Evolutionary conservation across 352 stramenopile species (phyloP).

Genomic region (Pythium pectinolyticum): DNA sequence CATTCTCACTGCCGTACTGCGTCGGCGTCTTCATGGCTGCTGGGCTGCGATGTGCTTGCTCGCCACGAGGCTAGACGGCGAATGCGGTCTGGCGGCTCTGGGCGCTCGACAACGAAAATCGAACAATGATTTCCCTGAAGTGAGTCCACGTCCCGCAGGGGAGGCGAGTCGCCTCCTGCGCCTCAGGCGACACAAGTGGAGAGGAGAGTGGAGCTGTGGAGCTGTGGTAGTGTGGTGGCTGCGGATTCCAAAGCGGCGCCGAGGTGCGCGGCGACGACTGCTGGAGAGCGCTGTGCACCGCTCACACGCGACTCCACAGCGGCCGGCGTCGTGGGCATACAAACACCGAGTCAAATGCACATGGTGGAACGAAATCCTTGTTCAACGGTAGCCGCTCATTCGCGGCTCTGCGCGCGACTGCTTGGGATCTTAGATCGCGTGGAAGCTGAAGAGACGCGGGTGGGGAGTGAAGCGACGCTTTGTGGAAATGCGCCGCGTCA

Average conservation of each 20-base stretch:
- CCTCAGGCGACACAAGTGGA: no score
- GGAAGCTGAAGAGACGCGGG: constrained; percentile 9
- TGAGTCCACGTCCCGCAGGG: no score
- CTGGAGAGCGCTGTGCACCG: constrained; percentile 25
- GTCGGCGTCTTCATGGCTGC: constrained; percentile 53
- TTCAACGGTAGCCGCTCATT: constrained; percentile 15
- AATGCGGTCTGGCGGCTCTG: constrained; percentile 23
- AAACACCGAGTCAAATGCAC: constrained; percentile 16
- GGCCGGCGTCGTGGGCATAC: background rate
- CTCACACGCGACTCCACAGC: constrained; percentile 15
- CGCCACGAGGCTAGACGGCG: background rate
- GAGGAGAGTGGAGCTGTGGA: no score
- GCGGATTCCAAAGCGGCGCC: background rate
- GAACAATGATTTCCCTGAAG: constrained; percentile 27
- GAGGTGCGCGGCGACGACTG: constrained; percentile 21
- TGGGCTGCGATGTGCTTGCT: constrained; percentile 1
- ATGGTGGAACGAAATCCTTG: background rate
- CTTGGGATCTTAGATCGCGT: no score
- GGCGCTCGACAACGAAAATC: constrained; percentile 38
- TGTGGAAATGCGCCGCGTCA: constrained; percentile 2
- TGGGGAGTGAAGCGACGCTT: constrained; percentile 12
- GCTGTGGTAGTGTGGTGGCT: no score
- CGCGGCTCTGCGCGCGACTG: background rate
- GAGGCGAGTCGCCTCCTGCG: background rate
- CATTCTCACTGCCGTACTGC: constrained; percentile 58